Conservation (phyloP, 2,329 filamentous ascomycete species). For the Hymenoscyphus scutula region DNA sequence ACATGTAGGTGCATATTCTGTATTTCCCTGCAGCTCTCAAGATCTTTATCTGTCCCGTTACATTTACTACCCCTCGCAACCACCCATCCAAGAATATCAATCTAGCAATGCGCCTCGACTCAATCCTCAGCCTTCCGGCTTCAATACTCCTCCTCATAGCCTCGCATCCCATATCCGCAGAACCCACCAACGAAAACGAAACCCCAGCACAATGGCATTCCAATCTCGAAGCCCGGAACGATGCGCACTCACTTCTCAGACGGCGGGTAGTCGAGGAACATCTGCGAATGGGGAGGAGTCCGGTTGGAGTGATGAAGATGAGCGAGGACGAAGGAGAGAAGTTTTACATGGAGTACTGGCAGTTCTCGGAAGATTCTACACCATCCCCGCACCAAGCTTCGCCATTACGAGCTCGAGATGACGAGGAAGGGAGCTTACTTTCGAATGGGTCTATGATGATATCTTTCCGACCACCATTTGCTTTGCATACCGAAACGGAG, state of each 20-base stretch:
- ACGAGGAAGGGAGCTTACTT: slow-evolving; percentile 23
- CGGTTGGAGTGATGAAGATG: slow-evolving; percentile 71
- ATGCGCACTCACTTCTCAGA: slow-evolving; percentile 42
- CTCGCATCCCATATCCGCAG: slow-evolving; percentile 39
- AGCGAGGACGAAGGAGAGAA: slow-evolving; percentile 68
- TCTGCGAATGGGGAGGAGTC: slow-evolving; percentile 41
- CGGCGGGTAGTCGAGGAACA: slow-evolving; percentile 42
- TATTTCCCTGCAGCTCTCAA: not conserved
- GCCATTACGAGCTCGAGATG: slow-evolving; percentile 23
- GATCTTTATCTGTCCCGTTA: not conserved
- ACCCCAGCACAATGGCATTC: slow-evolving; percentile 41
- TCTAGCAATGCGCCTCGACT: slow-evolving; percentile 41
- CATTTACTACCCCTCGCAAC: slow-evolving; percentile 13
- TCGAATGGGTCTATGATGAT: slow-evolving; percentile 28
- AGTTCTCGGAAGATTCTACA: slow-evolving; percentile 32
- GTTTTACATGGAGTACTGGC: slow-evolving; percentile 66
- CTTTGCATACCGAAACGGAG: slow-evolving; percentile 42
- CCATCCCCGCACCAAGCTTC: slow-evolving; percentile 12
- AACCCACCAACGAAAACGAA: slow-evolving; percentile 28
- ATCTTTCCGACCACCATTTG: slow-evolving; percentile 51
- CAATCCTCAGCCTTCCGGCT: slow-evolving; percentile 42
- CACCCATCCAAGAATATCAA: slow-evolving; percentile 8
- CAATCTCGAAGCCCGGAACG: slow-evolving; percentile 40
- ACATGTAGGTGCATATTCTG: slow-evolving; percentile 7
- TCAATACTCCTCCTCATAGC: slow-evolving; percentile 48